Percentiles rank a stretch among this genome's conserved stretches.
These are phyloP conservation scores for Aspergillus saccharolyticus DNA, from an alignment of 495 filamentous ascomycete species.

Conservation along the genomic window DNA sequence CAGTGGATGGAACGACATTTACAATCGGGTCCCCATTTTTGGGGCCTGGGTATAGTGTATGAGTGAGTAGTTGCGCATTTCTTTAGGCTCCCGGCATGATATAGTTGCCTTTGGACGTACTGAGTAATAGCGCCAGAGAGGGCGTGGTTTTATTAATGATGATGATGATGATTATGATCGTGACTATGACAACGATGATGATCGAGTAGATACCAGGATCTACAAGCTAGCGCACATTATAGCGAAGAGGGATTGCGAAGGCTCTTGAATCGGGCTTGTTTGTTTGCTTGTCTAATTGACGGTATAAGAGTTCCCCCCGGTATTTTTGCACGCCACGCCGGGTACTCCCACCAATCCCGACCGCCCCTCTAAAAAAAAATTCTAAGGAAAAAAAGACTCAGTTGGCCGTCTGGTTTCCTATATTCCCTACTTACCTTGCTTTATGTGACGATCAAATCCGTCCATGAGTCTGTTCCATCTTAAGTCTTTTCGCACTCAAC, in stretches of 20 bases:
- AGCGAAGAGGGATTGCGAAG: too few relatives aligned
- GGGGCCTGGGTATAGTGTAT: slow-evolving; percentile 49
- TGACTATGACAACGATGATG: too few relatives aligned
- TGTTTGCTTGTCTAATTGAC: too few relatives aligned
- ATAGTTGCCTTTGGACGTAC: not conserved
- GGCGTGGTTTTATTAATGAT: too few relatives aligned
- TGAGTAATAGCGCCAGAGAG: too few relatives aligned
- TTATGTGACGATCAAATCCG: not conserved
- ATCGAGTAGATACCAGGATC: too few relatives aligned
- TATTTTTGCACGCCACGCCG: too few relatives aligned
- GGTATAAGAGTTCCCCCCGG: too few relatives aligned
- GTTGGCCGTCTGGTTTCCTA: not conserved
- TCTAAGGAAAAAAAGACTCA: not conserved
- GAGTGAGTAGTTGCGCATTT: not conserved
- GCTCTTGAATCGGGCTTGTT: too few relatives aligned
- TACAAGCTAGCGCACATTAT: too few relatives aligned
- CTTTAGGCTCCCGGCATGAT: slow-evolving; percentile 8
- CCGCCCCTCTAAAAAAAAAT: not conserved
- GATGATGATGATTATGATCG: too few relatives aligned
- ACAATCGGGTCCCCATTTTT: slow-evolving; percentile 49
- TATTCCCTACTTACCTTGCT: not conserved
- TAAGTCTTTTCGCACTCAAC: not conserved
- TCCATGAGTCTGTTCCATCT: not conserved
- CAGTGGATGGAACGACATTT: slow-evolving; percentile 69
- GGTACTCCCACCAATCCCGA: too few relatives aligned